These are phyloP conservation scores for Stropharia rugosoannulata DNA, from an alignment of 768 basidiomycete species.

Conservation along the genomic window DNA sequence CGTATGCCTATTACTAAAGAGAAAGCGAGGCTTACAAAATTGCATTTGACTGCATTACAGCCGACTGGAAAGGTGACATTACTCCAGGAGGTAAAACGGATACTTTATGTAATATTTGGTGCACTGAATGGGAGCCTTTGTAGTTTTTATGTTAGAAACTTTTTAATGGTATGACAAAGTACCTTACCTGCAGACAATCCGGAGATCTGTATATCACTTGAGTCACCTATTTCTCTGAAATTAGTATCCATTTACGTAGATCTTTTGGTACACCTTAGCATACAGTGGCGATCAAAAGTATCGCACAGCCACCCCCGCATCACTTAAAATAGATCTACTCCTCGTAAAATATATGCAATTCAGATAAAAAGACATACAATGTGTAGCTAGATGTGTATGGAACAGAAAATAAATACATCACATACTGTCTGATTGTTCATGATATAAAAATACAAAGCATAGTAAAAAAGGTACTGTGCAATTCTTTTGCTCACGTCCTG, in stretches of 20 bases:
- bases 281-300: too few relatives aligned
- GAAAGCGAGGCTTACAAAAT: conserved; percentile 49
- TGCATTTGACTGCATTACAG: conserved; percentile 71
- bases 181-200: conserved; percentile 70
- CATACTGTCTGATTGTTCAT: too few relatives aligned
- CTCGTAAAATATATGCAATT: too few relatives aligned
- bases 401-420: too few relatives aligned
- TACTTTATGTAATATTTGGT: conserved; percentile 70
- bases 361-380: too few relatives aligned
- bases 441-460: too few relatives aligned
- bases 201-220: conserved; percentile 55
- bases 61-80: conserved; percentile 64
- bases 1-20: neutral
- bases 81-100: conserved; percentile 57
- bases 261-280: neutral
- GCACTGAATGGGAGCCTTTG: conserved; percentile 70
- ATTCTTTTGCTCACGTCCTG: too few relatives aligned
- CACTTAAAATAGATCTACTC: too few relatives aligned
- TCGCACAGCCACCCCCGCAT: too few relatives aligned
- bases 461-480: too few relatives aligned
- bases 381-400: too few relatives aligned
- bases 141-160: neutral
- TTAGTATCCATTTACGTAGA: neutral
- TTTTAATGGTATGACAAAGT: neutral
- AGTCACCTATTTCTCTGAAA: conserved; percentile 44